Percentiles rank a stretch among this genome's conserved stretches.
These are phyloP conservation scores for Bryopsis sp. DNA, from an alignment of 139 green algal genomes.

Conservation along the genomic window DNA sequence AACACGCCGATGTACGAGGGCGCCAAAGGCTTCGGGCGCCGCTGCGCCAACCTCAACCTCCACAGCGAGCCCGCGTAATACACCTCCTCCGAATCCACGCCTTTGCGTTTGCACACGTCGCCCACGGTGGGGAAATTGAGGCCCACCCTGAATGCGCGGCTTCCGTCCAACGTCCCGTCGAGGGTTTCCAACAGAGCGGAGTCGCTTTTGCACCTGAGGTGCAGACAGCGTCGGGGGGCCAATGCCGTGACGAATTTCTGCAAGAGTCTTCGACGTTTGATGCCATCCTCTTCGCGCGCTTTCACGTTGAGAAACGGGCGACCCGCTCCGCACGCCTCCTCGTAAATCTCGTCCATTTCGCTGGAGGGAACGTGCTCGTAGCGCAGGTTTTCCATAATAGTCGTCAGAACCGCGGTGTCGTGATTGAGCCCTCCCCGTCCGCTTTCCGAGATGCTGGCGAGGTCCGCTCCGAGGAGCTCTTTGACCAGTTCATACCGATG, in stretches of 20 bases:
- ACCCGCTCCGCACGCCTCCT: background rate
- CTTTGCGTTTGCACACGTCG: conserved; percentile 1
- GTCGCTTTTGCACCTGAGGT: background rate
- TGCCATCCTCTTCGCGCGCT: background rate
- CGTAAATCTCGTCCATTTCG: background rate
- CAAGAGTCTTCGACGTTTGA: background rate
- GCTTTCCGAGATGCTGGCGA: background rate
- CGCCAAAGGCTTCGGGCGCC: background rate
- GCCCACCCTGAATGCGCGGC: background rate
- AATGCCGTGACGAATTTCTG: background rate
- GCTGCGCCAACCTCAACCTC: background rate
- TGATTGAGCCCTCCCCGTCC: background rate
- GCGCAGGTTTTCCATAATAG: background rate
- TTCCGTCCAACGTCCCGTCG: too few species aligned
- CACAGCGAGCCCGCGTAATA: conserved; percentile 5
- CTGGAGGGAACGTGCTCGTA: background rate
- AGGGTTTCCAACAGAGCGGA: background rate
- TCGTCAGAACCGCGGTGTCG: background rate
- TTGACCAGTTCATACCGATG: background rate
- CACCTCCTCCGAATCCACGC: background rate
- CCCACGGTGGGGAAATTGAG: background rate
- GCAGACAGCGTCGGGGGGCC: background rate
- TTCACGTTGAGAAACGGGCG: too few species aligned
- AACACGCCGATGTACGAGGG: background rate
- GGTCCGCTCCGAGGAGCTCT: background rate